Percentiles rank a stretch among this genome's conserved stretches.
Evolutionary conservation across 305 asterid species (phyloP).

Genomic region (Fraxinus angustifolia): DNA sequence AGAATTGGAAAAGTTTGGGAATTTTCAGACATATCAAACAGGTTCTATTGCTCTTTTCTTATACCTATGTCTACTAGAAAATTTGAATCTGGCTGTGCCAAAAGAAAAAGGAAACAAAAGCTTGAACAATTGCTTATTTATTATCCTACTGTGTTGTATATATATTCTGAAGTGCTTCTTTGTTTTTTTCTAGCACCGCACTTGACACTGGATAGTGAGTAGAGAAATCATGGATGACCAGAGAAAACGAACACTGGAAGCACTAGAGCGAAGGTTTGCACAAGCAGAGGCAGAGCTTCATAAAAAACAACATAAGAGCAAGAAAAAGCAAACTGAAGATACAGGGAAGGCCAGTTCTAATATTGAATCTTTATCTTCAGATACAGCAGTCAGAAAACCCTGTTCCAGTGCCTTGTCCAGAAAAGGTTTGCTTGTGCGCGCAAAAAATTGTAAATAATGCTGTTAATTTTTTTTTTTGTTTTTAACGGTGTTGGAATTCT

Average conservation of each 20-base stretch:
- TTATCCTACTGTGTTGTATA: neutral
- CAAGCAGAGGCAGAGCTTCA: conserved; percentile 61
- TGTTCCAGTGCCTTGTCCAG: conserved; percentile 26
- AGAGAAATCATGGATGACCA: conserved; percentile 47
- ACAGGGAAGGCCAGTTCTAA: conserved; percentile 12
- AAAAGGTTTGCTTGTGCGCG: conserved; percentile 45
- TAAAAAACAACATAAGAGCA: conserved; percentile 42
- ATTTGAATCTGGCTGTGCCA: no score
- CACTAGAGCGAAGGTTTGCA: conserved; percentile 71
- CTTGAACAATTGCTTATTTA: no score
- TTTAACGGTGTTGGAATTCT: neutral
- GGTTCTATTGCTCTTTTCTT: no score
- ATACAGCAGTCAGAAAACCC: conserved; percentile 24
- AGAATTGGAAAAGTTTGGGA: no score
- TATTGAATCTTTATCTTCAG: conserved; percentile 23
- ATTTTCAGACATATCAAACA: no score
- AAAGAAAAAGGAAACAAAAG: no score
- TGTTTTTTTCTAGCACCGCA: neutral
- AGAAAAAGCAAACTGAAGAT: conserved; percentile 36
- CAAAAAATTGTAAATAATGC: neutral
- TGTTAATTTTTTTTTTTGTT: neutral
- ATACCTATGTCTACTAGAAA: no score
- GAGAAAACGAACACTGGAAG: conserved; percentile 63
- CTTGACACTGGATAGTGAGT: neutral
- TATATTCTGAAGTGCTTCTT: neutral